Percentiles rank a stretch among this genome's conserved stretches.
Conservation (phyloP, 2,329 filamentous ascomycete species). For the Leptographium procerum region DNA sequence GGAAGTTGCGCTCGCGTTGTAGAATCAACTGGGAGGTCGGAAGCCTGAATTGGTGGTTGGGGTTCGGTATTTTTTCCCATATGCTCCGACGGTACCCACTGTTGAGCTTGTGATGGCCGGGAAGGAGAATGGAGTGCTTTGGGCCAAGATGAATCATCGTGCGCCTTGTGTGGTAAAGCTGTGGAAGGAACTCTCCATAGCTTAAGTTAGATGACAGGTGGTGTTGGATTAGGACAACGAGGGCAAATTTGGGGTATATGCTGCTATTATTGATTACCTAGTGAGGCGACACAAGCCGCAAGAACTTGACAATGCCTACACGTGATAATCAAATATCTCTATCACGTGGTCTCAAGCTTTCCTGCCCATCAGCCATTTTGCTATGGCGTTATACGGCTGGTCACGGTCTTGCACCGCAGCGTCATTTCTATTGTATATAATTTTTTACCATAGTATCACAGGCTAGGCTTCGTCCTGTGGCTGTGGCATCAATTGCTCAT, state of each 20-base stretch:
- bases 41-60: no score
- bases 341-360: no score
- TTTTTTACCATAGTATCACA: not conserved
- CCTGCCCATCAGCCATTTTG: no score
- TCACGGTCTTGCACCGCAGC: not conserved
- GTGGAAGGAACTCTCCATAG: not conserved
- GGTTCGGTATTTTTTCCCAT: not conserved
- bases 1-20: constrained; percentile 10
- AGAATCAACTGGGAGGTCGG: constrained; percentile 3
- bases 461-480: constrained; percentile 3
- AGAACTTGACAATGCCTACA: no score
- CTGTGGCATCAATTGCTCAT: constrained; percentile 11
- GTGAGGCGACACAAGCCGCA: no score
- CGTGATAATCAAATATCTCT: no score
- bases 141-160: not conserved
- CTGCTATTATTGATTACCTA: not conserved
- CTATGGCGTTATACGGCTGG: not conserved
- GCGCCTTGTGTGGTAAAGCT: not conserved
- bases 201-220: not conserved
- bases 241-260: no score
- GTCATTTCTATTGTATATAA: not conserved
- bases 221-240: not conserved
- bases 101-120: not conserved
- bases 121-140: not conserved
- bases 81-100: not conserved